Base-by-base conservation (phyloP, 140 eudicot genomes). In the Cichorium intybus region DNA sequence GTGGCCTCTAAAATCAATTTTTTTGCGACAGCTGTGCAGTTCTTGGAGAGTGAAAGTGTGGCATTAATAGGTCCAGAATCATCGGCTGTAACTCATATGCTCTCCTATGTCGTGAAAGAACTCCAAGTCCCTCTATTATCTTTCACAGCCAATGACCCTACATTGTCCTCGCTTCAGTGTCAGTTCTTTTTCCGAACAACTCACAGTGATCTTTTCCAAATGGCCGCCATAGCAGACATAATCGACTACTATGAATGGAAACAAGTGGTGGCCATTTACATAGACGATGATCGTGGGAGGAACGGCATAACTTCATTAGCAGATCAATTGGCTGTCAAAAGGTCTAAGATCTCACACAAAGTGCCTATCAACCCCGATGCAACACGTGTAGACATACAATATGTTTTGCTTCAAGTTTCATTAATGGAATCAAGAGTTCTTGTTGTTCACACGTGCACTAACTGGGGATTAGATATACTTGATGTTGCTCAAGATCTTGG, bases 11-110 rank as follows among this genome's bases (percentile, higher is more conserved):
- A n/a, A 54, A 31, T 53, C 59, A 34, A 22, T 27, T 66, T 31
- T 28, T 11, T 62, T 20, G 33, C 64, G 29, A 64, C 95, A 90
- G 97, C 95, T 56, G 57, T 90, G 17, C 65, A 69, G 37, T 80
- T 82, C 68, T 78, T 87, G 90, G 94, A 75, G 83, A 79, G 60
- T 24, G 84, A 84, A 6, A 75, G 68, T 23, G 85, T 87, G 65
- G 97, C 96, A 34, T 68, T 90, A 58, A 80, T 90, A 5, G 96
- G 97, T 10, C 97, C 97, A 16, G 90, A 87, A 73, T 66, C 94
- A 58, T 82, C 97, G 0, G 90, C 74, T 3, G 34, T 74, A 16
- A 93, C 97, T 64, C 97, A 81, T 57, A 77, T 82, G 69, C 61
- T 90, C 35, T 76, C 88, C 10, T 77, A 84, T 28, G 71, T 90